phyloP scores from a whole-genome alignment of 371 early-diverging fungal genomes.

The Encephalitozoon intestinalis region DNA sequence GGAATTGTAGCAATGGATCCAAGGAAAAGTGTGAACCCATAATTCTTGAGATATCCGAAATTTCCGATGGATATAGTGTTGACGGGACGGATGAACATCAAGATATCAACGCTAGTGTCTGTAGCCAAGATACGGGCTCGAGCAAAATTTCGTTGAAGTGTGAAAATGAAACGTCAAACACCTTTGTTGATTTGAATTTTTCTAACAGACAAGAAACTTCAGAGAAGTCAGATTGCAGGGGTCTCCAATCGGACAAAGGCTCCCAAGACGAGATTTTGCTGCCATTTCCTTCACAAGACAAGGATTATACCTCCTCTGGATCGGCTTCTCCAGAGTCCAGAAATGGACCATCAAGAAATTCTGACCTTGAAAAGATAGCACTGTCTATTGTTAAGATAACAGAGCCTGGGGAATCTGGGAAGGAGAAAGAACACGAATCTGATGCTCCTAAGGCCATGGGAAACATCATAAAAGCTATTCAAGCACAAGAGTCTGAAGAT shows the following conservation, averaged over 20 bases:
- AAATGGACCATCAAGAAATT: neutral
- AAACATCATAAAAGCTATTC: neutral
- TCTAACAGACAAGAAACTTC: too few relatives aligned
- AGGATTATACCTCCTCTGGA: neutral
- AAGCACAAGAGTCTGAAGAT: neutral
- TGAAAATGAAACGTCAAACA: neutral
- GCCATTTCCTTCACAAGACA: too few relatives aligned
- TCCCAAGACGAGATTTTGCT: too few relatives aligned
- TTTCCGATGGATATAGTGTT: neutral
- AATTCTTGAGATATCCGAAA: conserved; percentile 9
- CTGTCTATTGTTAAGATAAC: neutral
- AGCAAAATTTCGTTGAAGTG: neutral
- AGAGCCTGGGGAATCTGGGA: neutral
- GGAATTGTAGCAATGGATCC: neutral
- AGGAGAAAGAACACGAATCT: neutral
- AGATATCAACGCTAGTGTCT: neutral
- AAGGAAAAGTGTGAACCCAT: neutral
- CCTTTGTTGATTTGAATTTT: neutral
- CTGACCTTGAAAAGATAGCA: neutral
- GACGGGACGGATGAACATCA: neutral
- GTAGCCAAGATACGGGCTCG: neutral
- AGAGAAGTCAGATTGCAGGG: too few relatives aligned
- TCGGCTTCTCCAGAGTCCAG: neutral
- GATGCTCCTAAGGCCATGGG: neutral
- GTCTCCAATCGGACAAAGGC: too few relatives aligned